phyloP scores from a whole-genome alignment of 148 eudicot species.

The Diospyros lotus region DNA sequence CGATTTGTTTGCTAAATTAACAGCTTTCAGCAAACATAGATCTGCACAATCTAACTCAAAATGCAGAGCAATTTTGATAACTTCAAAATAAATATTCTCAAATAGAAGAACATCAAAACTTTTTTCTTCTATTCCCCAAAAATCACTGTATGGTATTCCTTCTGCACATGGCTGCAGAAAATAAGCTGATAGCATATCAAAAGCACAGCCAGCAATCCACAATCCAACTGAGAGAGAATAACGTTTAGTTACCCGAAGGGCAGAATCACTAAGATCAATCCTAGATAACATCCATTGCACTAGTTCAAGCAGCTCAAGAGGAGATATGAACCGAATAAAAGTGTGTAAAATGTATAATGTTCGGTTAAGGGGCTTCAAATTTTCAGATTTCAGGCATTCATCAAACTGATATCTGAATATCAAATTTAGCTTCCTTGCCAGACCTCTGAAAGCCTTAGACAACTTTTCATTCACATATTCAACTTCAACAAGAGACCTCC shows the following conservation, averaged over 20 bases:
- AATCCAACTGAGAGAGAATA: constrained; percentile 55
- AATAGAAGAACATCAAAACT: constrained; percentile 40
- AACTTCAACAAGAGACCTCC: constrained; percentile 19
- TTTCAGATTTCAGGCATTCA: constrained; percentile 31
- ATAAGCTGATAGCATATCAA: constrained; percentile 43
- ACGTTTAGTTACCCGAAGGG: constrained; percentile 19
- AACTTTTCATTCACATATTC: constrained; percentile 26
- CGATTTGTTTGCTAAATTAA: constrained; percentile 34
- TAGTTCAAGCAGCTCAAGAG: constrained; percentile 68
- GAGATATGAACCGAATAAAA: constrained; percentile 60
- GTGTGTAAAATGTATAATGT: constrained; percentile 46
- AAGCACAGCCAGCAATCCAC: constrained; percentile 55
- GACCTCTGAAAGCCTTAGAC: constrained; percentile 28
- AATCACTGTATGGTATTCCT: constrained; percentile 15
- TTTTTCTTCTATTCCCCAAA: constrained; percentile 29
- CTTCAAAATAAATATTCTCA: constrained; percentile 52
- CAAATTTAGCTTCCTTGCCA: constrained; percentile 39
- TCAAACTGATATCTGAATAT: constrained; percentile 48
- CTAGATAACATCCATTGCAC: constrained; percentile 58
- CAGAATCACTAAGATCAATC: constrained; percentile 30
- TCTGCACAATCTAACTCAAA: constrained; percentile 52
- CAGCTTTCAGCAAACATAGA: constrained; percentile 70
- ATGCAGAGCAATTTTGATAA: constrained; percentile 37
- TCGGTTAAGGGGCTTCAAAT: constrained; percentile 46
- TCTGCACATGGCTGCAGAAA: constrained; percentile 27